These are phyloP conservation scores for Passalora sequoiae DNA, from an alignment of 2,329 filamentous ascomycete genomes.

Conservation along the genomic window DNA sequence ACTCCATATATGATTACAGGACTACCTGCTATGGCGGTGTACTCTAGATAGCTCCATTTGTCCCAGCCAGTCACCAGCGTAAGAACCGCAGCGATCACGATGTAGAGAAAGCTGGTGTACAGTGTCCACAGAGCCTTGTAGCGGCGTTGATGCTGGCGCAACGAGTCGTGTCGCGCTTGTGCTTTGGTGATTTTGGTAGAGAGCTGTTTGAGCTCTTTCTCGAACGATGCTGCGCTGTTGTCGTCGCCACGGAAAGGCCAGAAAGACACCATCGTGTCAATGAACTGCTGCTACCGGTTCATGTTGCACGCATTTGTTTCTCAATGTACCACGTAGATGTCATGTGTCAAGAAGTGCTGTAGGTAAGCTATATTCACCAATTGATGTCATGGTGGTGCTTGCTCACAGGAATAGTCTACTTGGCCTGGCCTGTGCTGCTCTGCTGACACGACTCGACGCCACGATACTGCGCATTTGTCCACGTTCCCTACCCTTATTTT, in stretches of 20 bases:
- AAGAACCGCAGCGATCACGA: slow-evolving; percentile 77
- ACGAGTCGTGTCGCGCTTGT: slow-evolving; percentile 66
- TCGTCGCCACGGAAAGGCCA: slow-evolving; percentile 87
- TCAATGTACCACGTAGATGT: too few relatives aligned
- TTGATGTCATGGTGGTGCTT: background rate
- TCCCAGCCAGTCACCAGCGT: slow-evolving; percentile 78
- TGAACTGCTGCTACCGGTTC: slow-evolving; percentile 6
- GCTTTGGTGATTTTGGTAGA: slow-evolving; percentile 75
- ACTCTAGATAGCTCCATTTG: slow-evolving; percentile 71
- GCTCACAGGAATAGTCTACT: too few relatives aligned
- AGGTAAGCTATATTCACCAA: too few relatives aligned
- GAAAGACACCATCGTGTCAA: slow-evolving; percentile 65
- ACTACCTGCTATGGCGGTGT: slow-evolving; percentile 69
- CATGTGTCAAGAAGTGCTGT: too few relatives aligned
- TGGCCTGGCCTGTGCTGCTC: too few relatives aligned
- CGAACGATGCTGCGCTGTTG: slow-evolving; percentile 83
- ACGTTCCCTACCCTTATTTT: too few relatives aligned
- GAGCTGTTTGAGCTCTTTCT: slow-evolving; percentile 79
- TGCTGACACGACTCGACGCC: too few relatives aligned
- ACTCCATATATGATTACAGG: slow-evolving; percentile 69
- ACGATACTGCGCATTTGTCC: too few relatives aligned
- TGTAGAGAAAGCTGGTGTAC: slow-evolving; percentile 84
- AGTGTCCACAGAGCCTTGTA: slow-evolving; percentile 82
- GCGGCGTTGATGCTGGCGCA: slow-evolving; percentile 67
- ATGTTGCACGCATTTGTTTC: slow-evolving; percentile 5